phyloP scores from a whole-genome alignment of 108 stramenopile species.

The Stephanodiscus minutulus region DNA sequence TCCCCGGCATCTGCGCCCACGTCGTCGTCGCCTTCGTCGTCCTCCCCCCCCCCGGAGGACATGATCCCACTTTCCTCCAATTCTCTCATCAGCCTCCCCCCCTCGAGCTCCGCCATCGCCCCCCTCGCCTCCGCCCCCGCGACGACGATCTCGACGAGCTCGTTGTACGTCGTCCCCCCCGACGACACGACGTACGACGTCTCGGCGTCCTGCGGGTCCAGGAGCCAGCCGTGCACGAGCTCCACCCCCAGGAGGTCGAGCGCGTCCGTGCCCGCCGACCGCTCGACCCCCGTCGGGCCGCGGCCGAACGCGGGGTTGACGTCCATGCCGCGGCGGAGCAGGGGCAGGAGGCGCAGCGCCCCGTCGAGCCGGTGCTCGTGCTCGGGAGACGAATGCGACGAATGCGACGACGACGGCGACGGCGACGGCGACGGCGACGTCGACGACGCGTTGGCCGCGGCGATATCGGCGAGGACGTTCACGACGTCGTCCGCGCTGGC shows the following conservation, averaged over 20 bases:
- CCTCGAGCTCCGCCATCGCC: constrained; percentile 31
- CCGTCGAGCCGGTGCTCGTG: constrained; percentile 75
- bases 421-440: neutral
- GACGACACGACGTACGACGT: constrained; percentile 44
- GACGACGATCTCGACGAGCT: constrained; percentile 88
- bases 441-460: constrained; percentile 10
- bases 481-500: constrained; percentile 79
- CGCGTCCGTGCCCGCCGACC: constrained; percentile 82
- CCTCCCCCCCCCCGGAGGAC: neutral
- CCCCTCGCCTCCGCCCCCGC: constrained; percentile 62
- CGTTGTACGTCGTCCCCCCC: constrained; percentile 94
- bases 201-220: constrained; percentile 78
- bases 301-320: constrained; percentile 93
- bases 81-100: neutral
- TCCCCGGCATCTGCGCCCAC: neutral
- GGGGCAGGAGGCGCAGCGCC: constrained; percentile 82
- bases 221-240: constrained; percentile 97
- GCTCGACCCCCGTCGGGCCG: constrained; percentile 86
- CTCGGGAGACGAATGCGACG: too few species aligned
- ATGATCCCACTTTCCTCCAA: constrained; percentile 10
- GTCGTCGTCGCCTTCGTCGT: neutral
- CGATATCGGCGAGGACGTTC: constrained; percentile 70
- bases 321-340: constrained; percentile 93
- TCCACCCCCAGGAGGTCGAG: constrained; percentile 89
- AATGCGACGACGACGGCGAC: neutral